phyloP scores from a whole-genome alignment of 75 land plant genomes.

The Pinus tabuliformis region DNA sequence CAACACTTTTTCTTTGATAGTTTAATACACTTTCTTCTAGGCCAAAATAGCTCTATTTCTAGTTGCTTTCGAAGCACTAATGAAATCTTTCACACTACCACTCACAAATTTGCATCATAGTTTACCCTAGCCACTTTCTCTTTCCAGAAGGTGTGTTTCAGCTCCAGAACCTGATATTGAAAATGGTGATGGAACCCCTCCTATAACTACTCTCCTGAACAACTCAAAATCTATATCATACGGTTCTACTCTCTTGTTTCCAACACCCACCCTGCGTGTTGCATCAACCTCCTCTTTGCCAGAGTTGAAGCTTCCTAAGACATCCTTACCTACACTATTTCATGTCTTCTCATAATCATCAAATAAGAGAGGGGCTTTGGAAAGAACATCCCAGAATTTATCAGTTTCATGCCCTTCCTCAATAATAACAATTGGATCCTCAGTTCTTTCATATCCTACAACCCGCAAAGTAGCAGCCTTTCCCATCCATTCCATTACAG shows the following conservation, averaged over 20 bases:
- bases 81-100: slow-evolving; percentile 22
- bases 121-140: slow-evolving; percentile 35
- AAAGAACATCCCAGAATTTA: slow-evolving; percentile 43
- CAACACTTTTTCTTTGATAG: too few species aligned
- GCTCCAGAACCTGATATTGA: slow-evolving; percentile 13
- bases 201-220: slow-evolving; percentile 24
- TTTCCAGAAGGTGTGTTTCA: slow-evolving; percentile 32
- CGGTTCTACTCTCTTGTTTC: slow-evolving; percentile 22
- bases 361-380: background rate
- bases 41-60: background rate
- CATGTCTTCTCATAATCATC: slow-evolving; percentile 1
- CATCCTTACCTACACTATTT: background rate
- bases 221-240: slow-evolving; percentile 48
- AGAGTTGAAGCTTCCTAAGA: background rate
- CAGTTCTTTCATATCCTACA: slow-evolving; percentile 41
- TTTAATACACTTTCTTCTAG: too few species aligned
- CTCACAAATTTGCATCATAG: slow-evolving; percentile 26
- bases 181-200: slow-evolving; percentile 32
- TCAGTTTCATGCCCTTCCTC: slow-evolving; percentile 31
- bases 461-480: slow-evolving; percentile 35
- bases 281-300: background rate
- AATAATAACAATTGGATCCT: slow-evolving; percentile 21
- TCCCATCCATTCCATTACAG: slow-evolving; percentile 28
- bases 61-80: slow-evolving; percentile 9
- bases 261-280: slow-evolving; percentile 4